Evolutionary conservation across 768 basidiomycete genomes (phyloP).

Genomic region (Suillus cothurnatus): DNA sequence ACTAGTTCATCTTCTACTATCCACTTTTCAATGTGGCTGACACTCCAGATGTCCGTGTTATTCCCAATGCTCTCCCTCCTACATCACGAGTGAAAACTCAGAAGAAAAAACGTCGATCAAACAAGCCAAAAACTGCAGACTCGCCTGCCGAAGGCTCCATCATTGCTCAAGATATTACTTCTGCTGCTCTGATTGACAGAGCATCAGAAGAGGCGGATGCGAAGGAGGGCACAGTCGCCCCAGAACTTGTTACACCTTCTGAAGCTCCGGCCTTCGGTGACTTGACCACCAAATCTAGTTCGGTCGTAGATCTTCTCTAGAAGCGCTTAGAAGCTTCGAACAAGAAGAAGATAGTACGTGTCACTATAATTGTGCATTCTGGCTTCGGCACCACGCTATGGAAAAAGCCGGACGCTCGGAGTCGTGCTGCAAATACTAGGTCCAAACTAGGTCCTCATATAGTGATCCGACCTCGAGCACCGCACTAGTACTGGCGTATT

Average conservation of each 20-base stretch:
- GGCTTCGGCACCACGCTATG: too few species aligned
- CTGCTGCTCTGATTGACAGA: conserved; percentile 50
- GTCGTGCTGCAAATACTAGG: too few species aligned
- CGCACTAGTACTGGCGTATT: too few species aligned
- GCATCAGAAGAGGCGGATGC: conserved; percentile 50
- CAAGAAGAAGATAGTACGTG: conserved; percentile 87
- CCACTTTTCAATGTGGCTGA: conserved; percentile 35
- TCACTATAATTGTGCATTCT: conserved; percentile 14
- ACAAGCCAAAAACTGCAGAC: conserved; percentile 46
- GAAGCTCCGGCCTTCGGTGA: conserved; percentile 49
- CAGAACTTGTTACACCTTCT: conserved; percentile 45
- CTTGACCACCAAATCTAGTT: conserved; percentile 53
- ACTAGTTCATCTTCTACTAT: conserved; percentile 8
- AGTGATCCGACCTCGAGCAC: too few species aligned
- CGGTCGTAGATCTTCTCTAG: conserved; percentile 75
- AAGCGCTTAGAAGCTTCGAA: conserved; percentile 76
- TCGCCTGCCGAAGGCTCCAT: conserved; percentile 44
- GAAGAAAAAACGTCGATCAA: conserved; percentile 68
- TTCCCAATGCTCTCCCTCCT: conserved; percentile 79
- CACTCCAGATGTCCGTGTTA: conserved; percentile 48
- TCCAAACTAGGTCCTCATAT: too few species aligned
- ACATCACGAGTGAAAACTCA: conserved; percentile 48
- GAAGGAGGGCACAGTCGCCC: conserved; percentile 48
- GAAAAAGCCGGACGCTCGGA: too few species aligned
- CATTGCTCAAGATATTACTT: conserved; percentile 45